Conservation (phyloP, 2,329 filamentous ascomycete species). For the Drechslerella dactyloides region DNA sequence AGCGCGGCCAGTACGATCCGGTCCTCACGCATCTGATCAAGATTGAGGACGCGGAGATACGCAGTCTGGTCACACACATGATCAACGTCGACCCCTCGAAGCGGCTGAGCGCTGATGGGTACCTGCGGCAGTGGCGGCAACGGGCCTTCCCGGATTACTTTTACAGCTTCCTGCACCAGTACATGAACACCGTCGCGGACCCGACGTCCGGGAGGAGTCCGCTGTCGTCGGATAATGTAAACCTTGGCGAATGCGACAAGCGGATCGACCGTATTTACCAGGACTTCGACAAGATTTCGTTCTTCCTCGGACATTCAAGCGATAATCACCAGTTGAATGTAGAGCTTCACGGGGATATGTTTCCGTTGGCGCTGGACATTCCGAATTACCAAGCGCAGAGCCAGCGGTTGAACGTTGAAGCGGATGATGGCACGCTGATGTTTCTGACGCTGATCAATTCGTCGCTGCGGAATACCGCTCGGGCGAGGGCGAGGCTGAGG, state of each 20-base stretch:
- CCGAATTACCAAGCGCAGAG: constrained; percentile 80
- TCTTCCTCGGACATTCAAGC: constrained; percentile 77
- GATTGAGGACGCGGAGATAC: constrained; percentile 84
- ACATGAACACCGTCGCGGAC: constrained; percentile 95
- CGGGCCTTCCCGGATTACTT: constrained; percentile 97
- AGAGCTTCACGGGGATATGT: constrained; percentile 58
- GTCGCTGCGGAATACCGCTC: constrained; percentile 84
- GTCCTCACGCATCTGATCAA: constrained; percentile 78
- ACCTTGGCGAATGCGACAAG: constrained; percentile 78
- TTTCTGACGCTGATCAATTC: constrained; percentile 89
- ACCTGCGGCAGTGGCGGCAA: constrained; percentile 86
- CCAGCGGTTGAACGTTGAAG: constrained; percentile 64
- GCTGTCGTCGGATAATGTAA: constrained; percentile 62
- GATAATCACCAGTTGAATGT: constrained; percentile 60
- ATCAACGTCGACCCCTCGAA: constrained; percentile 91
- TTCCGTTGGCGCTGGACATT: constrained; percentile 84
- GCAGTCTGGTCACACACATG: constrained; percentile 84
- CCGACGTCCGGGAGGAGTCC: constrained; percentile 78
- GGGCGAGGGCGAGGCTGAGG: constrained; percentile 82
- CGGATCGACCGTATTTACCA: constrained; percentile 90
- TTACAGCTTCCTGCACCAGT: constrained; percentile 95
- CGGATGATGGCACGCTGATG: constrained; percentile 88
- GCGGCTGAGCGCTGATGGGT: constrained; percentile 90
- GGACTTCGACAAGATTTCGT: constrained; percentile 97
- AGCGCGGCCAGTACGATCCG: constrained; percentile 89